phyloP scores from a whole-genome alignment of 192 early-diverging fungal species.

The Backusella morwellensis region DNA sequence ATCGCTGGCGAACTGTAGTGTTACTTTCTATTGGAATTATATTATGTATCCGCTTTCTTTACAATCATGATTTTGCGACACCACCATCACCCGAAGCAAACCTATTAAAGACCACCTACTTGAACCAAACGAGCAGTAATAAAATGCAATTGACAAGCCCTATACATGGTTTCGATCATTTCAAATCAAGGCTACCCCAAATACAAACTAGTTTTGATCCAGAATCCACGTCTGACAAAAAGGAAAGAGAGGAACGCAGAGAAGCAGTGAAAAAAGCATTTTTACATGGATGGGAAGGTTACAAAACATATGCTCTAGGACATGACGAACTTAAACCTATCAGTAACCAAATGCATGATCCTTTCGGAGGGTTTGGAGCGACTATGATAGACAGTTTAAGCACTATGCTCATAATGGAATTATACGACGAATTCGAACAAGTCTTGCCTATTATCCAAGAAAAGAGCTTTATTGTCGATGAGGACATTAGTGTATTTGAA shows the following conservation, averaged over 20 bases:
- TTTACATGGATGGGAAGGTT: constrained; percentile 70
- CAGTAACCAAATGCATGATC: constrained; percentile 16
- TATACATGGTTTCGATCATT: constrained; percentile 1
- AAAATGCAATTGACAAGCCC: neutral
- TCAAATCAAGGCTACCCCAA: constrained; percentile 7
- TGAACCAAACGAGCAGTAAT: neutral
- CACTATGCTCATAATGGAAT: constrained; percentile 81
- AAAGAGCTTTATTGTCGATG: constrained; percentile 39
- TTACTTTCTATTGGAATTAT: neutral
- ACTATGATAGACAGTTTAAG: constrained; percentile 84
- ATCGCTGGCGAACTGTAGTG: neutral
- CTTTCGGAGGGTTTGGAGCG: constrained; percentile 53
- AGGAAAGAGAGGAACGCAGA: constrained; percentile 19
- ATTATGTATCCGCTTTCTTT: neutral
- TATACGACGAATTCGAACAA: constrained; percentile 74
- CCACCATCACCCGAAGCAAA: neutral
- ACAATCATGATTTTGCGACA: neutral
- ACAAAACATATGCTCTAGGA: constrained; percentile 73
- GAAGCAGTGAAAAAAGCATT: constrained; percentile 58
- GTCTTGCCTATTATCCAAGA: constrained; percentile 25
- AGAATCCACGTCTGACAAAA: neutral
- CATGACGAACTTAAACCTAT: constrained; percentile 60
- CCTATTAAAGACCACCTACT: neutral
- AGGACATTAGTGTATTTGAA: constrained; percentile 71
- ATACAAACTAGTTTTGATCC: constrained; percentile 12